Evolutionary conservation across 495 filamentous ascomycete species (phyloP).

Genomic region (Geoglossum glabrum): DNA sequence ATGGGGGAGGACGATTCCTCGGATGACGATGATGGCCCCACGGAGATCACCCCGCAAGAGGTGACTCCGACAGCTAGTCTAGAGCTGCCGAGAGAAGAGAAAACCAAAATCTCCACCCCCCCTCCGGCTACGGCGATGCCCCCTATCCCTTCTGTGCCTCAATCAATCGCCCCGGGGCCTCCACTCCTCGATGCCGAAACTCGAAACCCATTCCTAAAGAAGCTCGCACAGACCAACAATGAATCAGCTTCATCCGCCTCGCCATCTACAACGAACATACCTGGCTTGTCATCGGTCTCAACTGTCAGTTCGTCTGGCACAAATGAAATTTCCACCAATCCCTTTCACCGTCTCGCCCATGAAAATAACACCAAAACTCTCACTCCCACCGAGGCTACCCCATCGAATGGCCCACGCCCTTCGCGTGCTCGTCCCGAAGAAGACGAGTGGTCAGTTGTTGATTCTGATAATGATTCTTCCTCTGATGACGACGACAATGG

Average conservation of each 20-base stretch:
- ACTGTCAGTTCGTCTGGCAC: conserved; percentile 15
- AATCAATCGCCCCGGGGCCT: conserved; percentile 20
- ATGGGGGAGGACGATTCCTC: conserved; percentile 59
- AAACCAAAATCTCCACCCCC: conserved; percentile 10
- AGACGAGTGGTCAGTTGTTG: conserved; percentile 72
- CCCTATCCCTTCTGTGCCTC: conserved; percentile 23
- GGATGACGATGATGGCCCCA: conserved; percentile 72
- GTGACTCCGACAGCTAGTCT: conserved; percentile 57
- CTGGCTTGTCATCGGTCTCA: conserved; percentile 16
- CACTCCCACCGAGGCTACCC: conserved; percentile 11
- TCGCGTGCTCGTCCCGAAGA: conserved; percentile 46
- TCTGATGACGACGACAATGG: conserved; percentile 49
- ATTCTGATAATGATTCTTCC: conserved; percentile 48
- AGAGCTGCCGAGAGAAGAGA: conserved; percentile 22
- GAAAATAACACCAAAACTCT: conserved; percentile 23
- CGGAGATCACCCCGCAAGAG: conserved; percentile 61
- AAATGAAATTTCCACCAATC: conserved; percentile 57
- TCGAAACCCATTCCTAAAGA: conserved; percentile 48
- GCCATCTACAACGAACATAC: conserved; percentile 9
- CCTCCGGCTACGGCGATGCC: conserved; percentile 11
- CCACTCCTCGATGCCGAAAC: conserved; percentile 23
- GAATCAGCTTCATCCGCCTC: conserved; percentile 8
- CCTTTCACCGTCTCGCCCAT: conserved; percentile 77
- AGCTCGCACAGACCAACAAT: conserved; percentile 28
- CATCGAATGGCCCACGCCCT: conserved; percentile 17